Conservation (phyloP, 2,329 filamentous ascomycete species). For the Chaetomium sp. region DNA sequence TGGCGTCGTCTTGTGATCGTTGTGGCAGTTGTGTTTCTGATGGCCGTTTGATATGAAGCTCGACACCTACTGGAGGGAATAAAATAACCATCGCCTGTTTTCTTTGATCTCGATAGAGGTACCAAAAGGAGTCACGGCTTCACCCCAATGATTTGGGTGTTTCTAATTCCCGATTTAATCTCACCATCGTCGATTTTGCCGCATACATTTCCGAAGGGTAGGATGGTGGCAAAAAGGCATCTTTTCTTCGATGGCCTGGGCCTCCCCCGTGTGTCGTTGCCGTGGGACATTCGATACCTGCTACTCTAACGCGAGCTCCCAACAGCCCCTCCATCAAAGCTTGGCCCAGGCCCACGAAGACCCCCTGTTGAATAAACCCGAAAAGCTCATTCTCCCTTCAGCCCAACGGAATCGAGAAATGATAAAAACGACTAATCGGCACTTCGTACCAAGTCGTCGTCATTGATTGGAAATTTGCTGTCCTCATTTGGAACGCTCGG, state of each 20-base stretch:
- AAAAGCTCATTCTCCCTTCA: conserved; percentile 18
- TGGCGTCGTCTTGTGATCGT: too few species aligned
- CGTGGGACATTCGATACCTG: conserved; percentile 1
- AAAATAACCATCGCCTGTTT: too few species aligned
- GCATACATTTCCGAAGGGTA: background rate
- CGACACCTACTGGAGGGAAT: too few species aligned
- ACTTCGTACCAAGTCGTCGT: conserved; percentile 15
- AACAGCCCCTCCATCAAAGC: background rate
- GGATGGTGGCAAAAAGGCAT: background rate
- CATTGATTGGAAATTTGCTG: conserved; percentile 7
- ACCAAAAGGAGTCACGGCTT: too few species aligned
- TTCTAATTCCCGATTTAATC: too few species aligned
- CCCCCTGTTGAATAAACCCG: conserved; percentile 14
- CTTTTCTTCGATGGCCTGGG: background rate
- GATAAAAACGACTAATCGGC: conserved; percentile 20
- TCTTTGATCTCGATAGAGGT: too few species aligned
- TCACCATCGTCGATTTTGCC: too few species aligned
- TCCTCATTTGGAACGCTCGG: background rate
- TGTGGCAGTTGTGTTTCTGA: too few species aligned
- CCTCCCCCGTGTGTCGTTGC: conserved; percentile 4
- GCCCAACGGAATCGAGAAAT: conserved; percentile 28
- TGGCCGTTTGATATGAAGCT: too few species aligned
- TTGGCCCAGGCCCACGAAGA: conserved; percentile 1
- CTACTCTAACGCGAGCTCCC: conserved; percentile 8
- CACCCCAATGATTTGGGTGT: too few species aligned